Conservation (phyloP, 306 rosid genomes). For the Lathyrus oleraceus region DNA sequence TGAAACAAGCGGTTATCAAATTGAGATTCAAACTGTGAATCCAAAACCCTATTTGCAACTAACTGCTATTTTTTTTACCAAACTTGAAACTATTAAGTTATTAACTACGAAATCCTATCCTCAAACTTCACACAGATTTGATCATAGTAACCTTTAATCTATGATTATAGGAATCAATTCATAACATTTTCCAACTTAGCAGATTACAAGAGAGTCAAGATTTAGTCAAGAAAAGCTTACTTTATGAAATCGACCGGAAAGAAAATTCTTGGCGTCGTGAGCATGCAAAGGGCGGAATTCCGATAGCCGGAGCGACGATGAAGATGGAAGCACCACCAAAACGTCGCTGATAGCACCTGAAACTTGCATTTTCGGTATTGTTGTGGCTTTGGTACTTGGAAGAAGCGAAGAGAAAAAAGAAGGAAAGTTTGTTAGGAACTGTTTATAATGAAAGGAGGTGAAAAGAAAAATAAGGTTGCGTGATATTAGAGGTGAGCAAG, state of each 20-base stretch:
- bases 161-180: not conserved
- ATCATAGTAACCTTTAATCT: not conserved
- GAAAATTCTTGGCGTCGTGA: constrained; percentile 53
- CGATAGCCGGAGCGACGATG: constrained; percentile 51
- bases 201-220: constrained; percentile 12
- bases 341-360: constrained; percentile 70
- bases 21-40: not conserved
- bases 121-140: not conserved
- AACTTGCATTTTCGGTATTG: constrained; percentile 58
- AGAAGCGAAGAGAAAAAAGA: not conserved
- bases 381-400: not conserved
- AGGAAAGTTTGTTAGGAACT: not conserved
- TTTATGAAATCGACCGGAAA: constrained; percentile 53
- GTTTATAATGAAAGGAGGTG: not conserved
- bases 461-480: not conserved
- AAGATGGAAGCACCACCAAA: constrained; percentile 59
- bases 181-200: not conserved
- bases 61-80: not conserved
- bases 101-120: too few species aligned
- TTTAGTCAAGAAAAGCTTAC: constrained; percentile 46
- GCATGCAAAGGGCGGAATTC: constrained; percentile 59
- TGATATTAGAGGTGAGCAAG: not conserved
- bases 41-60: not conserved
- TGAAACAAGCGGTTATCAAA: not conserved
- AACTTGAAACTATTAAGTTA: too few species aligned